Percentiles rank a stretch among this genome's conserved stretches.
phyloP scores from a whole-genome alignment of 768 basidiomycete genomes.

The Pleurotus eryngii region DNA sequence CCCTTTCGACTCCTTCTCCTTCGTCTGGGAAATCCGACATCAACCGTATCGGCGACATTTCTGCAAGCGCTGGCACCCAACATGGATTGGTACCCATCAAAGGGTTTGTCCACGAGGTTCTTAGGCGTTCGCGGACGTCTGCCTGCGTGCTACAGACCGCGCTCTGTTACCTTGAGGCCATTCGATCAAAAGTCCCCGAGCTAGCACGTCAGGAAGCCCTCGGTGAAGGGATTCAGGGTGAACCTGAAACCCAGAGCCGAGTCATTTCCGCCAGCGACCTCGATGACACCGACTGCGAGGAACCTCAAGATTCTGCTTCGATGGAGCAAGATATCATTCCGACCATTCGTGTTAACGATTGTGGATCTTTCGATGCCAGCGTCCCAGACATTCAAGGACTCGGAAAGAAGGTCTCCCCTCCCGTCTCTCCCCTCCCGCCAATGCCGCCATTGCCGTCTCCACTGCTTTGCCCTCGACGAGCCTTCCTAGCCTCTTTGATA shows the following conservation, averaged over 20 bases:
- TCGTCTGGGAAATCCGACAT: slow-evolving; percentile 11
- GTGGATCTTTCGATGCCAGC: slow-evolving; percentile 19
- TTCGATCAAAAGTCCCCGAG: slow-evolving; percentile 68
- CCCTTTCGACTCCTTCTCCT: slow-evolving; percentile 23
- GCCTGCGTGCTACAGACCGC: slow-evolving; percentile 84
- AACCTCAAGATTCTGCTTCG: neutral
- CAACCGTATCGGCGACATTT: slow-evolving; percentile 5
- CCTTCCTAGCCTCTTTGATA: slow-evolving; percentile 86
- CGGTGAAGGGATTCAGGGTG: slow-evolving; percentile 37
- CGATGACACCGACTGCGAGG: neutral
- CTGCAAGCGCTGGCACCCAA: slow-evolving; percentile 21
- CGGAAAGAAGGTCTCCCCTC: slow-evolving; percentile 9
- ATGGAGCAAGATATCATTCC: slow-evolving; percentile 25
- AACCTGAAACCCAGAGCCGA: slow-evolving; percentile 38
- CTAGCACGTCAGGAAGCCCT: slow-evolving; percentile 49
- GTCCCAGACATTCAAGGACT: slow-evolving; percentile 14
- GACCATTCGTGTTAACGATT: slow-evolving; percentile 41
- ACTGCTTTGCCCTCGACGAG: slow-evolving; percentile 81
- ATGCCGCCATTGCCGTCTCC: slow-evolving; percentile 63
- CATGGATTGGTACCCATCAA: slow-evolving; percentile 56
- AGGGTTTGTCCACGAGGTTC: slow-evolving; percentile 84
- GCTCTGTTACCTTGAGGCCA: slow-evolving; percentile 81
- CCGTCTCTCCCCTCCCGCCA: slow-evolving; percentile 14
- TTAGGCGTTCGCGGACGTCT: slow-evolving; percentile 82
- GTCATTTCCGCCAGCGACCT: slow-evolving; percentile 23